phyloP scores from a whole-genome alignment of 169 alveolate genomes.

The Amoebophrya sp. region DNA sequence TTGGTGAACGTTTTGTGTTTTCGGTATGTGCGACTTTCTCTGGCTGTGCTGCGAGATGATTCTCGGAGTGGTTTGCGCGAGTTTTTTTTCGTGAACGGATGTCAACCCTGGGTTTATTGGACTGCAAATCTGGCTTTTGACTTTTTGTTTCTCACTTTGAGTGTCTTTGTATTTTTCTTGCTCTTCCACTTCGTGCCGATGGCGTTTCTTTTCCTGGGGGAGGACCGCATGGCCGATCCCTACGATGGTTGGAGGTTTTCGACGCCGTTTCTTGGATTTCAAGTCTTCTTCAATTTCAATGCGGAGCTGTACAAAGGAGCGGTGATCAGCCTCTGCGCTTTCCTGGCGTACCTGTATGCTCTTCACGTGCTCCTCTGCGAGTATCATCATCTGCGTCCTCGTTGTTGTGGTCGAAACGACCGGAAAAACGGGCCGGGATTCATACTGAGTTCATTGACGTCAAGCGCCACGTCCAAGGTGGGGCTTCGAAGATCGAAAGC shows the following conservation, averaged over 20 bases:
- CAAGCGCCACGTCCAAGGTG: no score
- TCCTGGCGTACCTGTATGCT: background rate
- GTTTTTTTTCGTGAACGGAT: background rate
- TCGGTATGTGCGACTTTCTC: background rate
- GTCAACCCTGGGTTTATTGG: background rate
- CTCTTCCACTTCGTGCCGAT: conserved; percentile 19
- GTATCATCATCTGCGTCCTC: no score
- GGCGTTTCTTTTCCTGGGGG: background rate
- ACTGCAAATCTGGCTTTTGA: background rate
- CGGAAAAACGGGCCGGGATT: no score
- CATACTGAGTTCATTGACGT: no score
- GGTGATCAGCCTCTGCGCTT: background rate
- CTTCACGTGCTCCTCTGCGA: background rate
- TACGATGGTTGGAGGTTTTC: background rate
- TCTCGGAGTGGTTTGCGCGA: background rate
- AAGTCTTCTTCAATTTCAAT: background rate
- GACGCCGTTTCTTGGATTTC: background rate
- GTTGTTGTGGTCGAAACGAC: no score
- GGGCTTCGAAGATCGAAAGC: no score
- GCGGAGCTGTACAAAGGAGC: background rate
- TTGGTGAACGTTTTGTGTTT: background rate
- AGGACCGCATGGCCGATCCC: background rate
- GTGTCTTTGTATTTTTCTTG: background rate
- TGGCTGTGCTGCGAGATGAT: background rate
- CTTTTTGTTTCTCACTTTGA: background rate